These are phyloP conservation scores for Petrea volubilis DNA, from an alignment of 257 asterid genomes.

Conservation along the genomic window DNA sequence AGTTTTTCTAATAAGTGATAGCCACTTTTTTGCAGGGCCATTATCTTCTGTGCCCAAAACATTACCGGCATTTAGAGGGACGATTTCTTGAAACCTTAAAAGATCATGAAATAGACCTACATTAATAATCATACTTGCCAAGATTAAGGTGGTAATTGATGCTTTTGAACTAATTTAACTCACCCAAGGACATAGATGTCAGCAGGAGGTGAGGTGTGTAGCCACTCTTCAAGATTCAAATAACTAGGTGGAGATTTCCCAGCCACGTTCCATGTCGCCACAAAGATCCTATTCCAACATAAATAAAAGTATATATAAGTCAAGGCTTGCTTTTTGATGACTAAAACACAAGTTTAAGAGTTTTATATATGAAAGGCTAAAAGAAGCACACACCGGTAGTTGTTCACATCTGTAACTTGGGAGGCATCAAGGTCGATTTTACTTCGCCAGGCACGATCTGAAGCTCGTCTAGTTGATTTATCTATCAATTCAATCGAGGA, in stretches of 20 bases:
- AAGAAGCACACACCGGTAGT: slow-evolving; percentile 52
- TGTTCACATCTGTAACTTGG: slow-evolving; percentile 64
- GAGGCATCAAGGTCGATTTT: slow-evolving; percentile 74
- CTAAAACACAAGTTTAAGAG: neutral
- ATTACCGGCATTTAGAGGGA: slow-evolving; percentile 96
- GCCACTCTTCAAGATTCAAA: slow-evolving; percentile 90
- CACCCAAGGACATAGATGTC: slow-evolving; percentile 98
- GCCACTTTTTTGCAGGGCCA: slow-evolving; percentile 96
- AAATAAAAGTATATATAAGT: neutral
- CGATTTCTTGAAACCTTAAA: slow-evolving; percentile 96
- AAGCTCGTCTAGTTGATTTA: slow-evolving; percentile 39
- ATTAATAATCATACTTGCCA: slow-evolving; percentile 7
- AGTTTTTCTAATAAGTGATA: slow-evolving; percentile 68
- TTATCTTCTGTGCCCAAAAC: slow-evolving; percentile 97
- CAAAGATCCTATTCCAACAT: slow-evolving; percentile 61
- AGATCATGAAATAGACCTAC: neutral
- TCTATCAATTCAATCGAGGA: slow-evolving; percentile 38
- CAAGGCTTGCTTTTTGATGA: neutral
- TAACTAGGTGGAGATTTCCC: slow-evolving; percentile 90
- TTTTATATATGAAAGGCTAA: neutral
- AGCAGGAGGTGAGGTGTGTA: slow-evolving; percentile 95
- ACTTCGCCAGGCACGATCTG: slow-evolving; percentile 52
- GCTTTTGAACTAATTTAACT: slow-evolving; percentile 28
- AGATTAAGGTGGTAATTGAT: neutral
- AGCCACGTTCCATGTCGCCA: slow-evolving; percentile 98